Evolutionary conservation across 2,329 filamentous ascomycete genomes (phyloP).

Genomic region (Arachnomyces sp.): DNA sequence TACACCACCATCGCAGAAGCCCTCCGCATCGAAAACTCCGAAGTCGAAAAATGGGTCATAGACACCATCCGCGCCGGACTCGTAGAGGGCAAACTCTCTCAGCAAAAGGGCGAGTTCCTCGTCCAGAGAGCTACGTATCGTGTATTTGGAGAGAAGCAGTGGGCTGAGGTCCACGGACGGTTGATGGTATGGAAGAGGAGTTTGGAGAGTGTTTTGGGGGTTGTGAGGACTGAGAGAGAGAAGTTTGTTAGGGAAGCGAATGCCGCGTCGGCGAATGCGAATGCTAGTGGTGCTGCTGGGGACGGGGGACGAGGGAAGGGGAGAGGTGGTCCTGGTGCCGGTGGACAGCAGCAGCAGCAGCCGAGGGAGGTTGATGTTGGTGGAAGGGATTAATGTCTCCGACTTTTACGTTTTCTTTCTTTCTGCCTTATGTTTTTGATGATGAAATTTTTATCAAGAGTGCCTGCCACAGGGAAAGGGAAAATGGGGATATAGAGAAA

Average conservation of each 20-base stretch:
- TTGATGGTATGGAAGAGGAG: conserved; percentile 87
- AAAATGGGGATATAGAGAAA: too few species aligned
- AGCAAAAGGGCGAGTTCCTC: conserved; percentile 86
- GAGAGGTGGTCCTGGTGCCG: conserved; percentile 28
- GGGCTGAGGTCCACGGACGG: conserved; percentile 84
- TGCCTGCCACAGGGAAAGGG: too few species aligned
- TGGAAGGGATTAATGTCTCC: conserved; percentile 21
- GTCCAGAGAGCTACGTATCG: conserved; percentile 95
- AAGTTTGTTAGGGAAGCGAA: conserved; percentile 64
- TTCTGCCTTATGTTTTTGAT: neutral
- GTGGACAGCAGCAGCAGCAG: conserved; percentile 19
- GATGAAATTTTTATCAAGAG: too few species aligned
- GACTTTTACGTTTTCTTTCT: conserved; percentile 15
- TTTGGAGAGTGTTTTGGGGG: conserved; percentile 67
- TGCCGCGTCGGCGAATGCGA: conserved; percentile 57
- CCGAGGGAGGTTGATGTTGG: conserved; percentile 32
- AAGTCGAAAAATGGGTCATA: conserved; percentile 98
- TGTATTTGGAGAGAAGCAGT: conserved; percentile 96
- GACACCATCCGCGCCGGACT: conserved; percentile 94
- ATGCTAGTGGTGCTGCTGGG: conserved; percentile 19
- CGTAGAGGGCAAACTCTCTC: conserved; percentile 92
- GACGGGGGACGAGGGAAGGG: conserved; percentile 20
- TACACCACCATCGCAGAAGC: conserved; percentile 79
- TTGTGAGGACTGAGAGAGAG: conserved; percentile 73
- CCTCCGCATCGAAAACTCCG: conserved; percentile 70